These are phyloP conservation scores for Groenewaldozyma sp. DNA, from an alignment of 1,139 yeast species.

Conservation along the genomic window DNA sequence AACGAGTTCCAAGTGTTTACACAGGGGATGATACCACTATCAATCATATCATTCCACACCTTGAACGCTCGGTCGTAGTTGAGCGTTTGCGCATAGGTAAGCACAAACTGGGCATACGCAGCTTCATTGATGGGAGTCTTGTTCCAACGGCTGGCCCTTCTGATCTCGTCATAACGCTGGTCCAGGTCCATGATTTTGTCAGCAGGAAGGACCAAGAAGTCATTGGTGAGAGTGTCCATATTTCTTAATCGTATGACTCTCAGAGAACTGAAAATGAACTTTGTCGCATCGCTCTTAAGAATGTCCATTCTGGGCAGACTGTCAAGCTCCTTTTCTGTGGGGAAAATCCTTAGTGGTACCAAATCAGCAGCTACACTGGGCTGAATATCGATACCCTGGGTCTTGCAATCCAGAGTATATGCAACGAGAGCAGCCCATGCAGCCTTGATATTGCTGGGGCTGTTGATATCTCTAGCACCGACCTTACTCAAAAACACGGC, in stretches of 20 bases:
- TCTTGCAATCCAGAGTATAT: constrained; percentile 20
- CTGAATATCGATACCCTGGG: constrained; percentile 15
- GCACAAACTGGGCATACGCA: constrained; percentile 30
- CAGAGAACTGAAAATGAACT: constrained; percentile 14
- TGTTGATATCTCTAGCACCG: constrained; percentile 17
- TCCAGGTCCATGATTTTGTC: constrained; percentile 21
- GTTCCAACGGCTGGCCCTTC: constrained; percentile 11
- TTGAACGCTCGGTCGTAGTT: constrained; percentile 27
- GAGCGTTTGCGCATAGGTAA: constrained; percentile 28
- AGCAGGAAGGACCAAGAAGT: constrained; percentile 18
- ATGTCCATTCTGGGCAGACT: constrained; percentile 12
- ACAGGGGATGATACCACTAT: constrained; percentile 26
- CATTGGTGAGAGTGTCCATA: constrained; percentile 17
- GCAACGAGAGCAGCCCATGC: constrained; percentile 25
- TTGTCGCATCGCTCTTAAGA: constrained; percentile 8
- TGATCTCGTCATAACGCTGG: constrained; percentile 19
- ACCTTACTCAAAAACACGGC: constrained; percentile 27
- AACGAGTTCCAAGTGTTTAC: constrained; percentile 39
- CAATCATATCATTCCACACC: constrained; percentile 35
- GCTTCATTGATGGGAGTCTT: constrained; percentile 22
- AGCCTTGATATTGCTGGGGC: constrained; percentile 21
- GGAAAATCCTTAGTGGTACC: constrained; percentile 24
- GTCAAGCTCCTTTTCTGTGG: constrained; percentile 17
- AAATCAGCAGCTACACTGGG: constrained; percentile 23
- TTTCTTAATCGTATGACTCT: constrained; percentile 15